These are phyloP conservation scores for Cercospora beticola DNA, from an alignment of 2,329 filamentous ascomycete species.

Conservation along the genomic window DNA sequence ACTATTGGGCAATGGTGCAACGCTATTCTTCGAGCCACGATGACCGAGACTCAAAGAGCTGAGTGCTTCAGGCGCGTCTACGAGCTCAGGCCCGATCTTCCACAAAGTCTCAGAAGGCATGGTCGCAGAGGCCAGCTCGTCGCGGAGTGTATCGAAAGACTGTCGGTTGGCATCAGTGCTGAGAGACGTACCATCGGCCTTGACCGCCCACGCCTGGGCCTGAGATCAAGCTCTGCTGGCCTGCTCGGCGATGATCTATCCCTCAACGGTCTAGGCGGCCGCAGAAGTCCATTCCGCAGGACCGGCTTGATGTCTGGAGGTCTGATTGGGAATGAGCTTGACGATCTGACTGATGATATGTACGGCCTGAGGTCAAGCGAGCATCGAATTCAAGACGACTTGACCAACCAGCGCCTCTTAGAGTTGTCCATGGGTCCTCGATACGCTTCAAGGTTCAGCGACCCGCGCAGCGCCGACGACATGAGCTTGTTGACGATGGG, in stretches of 20 bases:
- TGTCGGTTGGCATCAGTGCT: neutral
- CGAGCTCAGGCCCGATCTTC: constrained; percentile 13
- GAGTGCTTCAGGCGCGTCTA: constrained; percentile 15
- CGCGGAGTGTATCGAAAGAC: constrained; percentile 12
- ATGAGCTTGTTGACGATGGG: constrained; percentile 5
- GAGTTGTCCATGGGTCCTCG: constrained; percentile 16
- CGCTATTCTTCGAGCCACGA: constrained; percentile 15
- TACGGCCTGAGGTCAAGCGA: neutral
- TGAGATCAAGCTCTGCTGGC: constrained; percentile 4
- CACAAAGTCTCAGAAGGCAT: constrained; percentile 11
- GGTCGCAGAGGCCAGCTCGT: constrained; percentile 16
- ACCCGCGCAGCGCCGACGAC: neutral
- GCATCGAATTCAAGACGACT: constrained; percentile 3
- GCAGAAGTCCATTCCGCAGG: neutral
- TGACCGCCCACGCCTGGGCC: neutral
- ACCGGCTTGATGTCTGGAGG: neutral
- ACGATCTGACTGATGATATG: neutral
- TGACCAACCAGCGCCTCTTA: constrained; percentile 2
- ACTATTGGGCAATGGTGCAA: constrained; percentile 22
- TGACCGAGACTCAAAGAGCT: constrained; percentile 13
- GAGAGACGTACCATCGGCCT: neutral
- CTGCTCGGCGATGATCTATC: neutral
- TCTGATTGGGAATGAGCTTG: neutral
- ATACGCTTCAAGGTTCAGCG: constrained; percentile 12
- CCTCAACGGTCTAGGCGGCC: neutral